Conservation (phyloP, 2,329 filamentous ascomycete species). For the Colletotrichum gloeosporioides region DNA sequence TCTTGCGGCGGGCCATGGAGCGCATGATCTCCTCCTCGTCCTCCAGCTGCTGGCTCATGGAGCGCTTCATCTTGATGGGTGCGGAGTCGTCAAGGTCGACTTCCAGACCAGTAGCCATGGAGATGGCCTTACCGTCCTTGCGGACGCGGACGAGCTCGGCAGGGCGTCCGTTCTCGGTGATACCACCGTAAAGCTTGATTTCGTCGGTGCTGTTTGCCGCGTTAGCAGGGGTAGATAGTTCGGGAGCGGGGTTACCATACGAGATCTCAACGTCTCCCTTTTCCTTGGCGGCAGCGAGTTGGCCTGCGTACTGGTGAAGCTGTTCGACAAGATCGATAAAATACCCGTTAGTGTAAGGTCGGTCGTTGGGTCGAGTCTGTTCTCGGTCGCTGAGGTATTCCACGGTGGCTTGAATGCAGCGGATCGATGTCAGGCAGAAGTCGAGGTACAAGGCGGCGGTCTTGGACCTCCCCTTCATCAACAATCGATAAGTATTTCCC, state of each 20-base stretch:
- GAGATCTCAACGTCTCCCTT: slow-evolving; percentile 64
- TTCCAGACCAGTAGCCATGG: slow-evolving; percentile 72
- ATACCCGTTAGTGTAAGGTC: slow-evolving; percentile 94
- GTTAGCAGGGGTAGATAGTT: background rate
- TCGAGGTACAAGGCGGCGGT: slow-evolving; percentile 75
- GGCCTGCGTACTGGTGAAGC: slow-evolving; percentile 86
- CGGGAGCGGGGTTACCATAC: slow-evolving; percentile 45
- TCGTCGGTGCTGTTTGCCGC: slow-evolving; percentile 58
- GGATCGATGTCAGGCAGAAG: slow-evolving; percentile 90
- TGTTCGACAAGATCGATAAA: slow-evolving; percentile 96
- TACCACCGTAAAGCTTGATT: slow-evolving; percentile 80
- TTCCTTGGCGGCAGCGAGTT: slow-evolving; percentile 78
- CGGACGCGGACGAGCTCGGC: slow-evolving; percentile 84
- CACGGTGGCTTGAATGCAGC: slow-evolving; percentile 88
- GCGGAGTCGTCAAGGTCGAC: slow-evolving; percentile 59
- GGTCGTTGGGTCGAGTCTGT: slow-evolving; percentile 82
- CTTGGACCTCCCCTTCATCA: slow-evolving; percentile 80
- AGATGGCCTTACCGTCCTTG: slow-evolving; percentile 80
- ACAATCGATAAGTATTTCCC: slow-evolving; percentile 73
- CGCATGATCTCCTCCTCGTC: slow-evolving; percentile 85
- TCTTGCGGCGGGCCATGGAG: slow-evolving; percentile 95
- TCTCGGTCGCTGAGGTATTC: slow-evolving; percentile 86
- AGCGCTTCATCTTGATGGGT: slow-evolving; percentile 66
- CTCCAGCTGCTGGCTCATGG: slow-evolving; percentile 71
- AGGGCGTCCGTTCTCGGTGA: slow-evolving; percentile 81